Base-by-base conservation (phyloP, 148 eudicot genomes). In the Rhododendron griersonianum region DNA sequence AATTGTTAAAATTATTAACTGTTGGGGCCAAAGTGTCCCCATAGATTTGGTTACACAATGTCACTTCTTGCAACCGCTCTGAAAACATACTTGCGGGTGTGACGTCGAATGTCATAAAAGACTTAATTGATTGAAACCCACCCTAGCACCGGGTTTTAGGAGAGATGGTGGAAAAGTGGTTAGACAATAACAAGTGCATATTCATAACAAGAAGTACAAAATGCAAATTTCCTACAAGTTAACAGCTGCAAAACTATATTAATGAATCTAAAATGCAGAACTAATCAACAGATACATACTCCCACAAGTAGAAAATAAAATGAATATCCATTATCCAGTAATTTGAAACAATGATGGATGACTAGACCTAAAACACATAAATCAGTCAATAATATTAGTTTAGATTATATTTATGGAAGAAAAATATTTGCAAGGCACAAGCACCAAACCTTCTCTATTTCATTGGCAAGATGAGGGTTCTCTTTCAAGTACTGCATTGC, bases 401-500 rank as follows among this genome's bases (percentile, higher is more conserved):
- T 61, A 61, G 67, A n/a, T 5, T 41, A 39, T 23, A 39, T 21
- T 16, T 11, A 19, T 25, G 47, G 3, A 65, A 37, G 9, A 44
- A 67, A 2, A 83, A 44, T 33, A 33, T 15, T 45, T 11, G 23
- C 19, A n/a, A 50, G 59, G 87, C 78, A 85, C 21, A 30, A 81
- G 85, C 65, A 30, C 75, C 91, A 84, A 87, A 95, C 99, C 98
- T 96, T 95, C 88, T 96, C 99, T 83, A 96, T 95, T 85, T 96
- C 98, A 82, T 89, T 91, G n/a, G 91, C 90, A 61, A 96, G 80
- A 75, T 77, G 93, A 80, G 96, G 95, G 84, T 94, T 95, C 82
- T 95, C 99, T 91, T 92, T 93, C 92, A 96, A 89, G 90, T 87
- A 95, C 85, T 95, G 97, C 89, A 96, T 85, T 50, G 97, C 94